These are phyloP conservation scores for Xerocomus brunneocitrinus DNA, from an alignment of 768 basidiomycete species.

Conservation along the genomic window DNA sequence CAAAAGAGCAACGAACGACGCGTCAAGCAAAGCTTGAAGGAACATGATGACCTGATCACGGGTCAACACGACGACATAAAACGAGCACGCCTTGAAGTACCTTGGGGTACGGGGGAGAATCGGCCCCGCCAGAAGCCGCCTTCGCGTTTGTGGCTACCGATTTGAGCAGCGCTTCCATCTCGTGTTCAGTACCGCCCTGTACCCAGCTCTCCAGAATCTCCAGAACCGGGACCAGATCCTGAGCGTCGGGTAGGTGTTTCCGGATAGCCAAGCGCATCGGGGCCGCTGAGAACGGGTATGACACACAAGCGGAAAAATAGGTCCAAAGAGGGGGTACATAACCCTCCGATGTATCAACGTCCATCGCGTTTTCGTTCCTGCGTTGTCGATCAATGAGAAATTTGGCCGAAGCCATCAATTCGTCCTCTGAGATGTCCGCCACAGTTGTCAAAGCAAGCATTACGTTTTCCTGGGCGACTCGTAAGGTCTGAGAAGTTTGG, in stretches of 20 bases:
- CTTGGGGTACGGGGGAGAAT: slow-evolving; percentile 29
- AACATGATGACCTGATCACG: slow-evolving; percentile 52
- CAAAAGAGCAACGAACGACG: slow-evolving; percentile 64
- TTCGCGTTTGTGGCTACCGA: slow-evolving; percentile 13
- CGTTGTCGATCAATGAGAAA: slow-evolving; percentile 40
- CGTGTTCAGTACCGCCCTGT: slow-evolving; percentile 24
- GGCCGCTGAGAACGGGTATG: slow-evolving; percentile 37
- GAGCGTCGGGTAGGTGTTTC: slow-evolving; percentile 36
- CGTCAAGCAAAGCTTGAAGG: slow-evolving; percentile 64
- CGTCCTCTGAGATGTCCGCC: slow-evolving; percentile 60
- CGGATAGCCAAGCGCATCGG: slow-evolving; percentile 43
- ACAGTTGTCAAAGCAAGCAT: slow-evolving; percentile 50
- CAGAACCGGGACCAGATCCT: slow-evolving; percentile 37
- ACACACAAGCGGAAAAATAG: slow-evolving; percentile 37
- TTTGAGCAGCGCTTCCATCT: slow-evolving; percentile 20
- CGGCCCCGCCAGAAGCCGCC: slow-evolving; percentile 13
- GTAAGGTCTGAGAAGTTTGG: not conserved
- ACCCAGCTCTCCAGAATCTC: slow-evolving; percentile 39
- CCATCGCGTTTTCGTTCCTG: slow-evolving; percentile 27
- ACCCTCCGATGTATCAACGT: slow-evolving; percentile 31
- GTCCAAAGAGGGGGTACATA: slow-evolving; percentile 33
- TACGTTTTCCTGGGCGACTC: slow-evolving; percentile 33
- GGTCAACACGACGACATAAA: slow-evolving; percentile 30
- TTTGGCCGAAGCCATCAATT: slow-evolving; percentile 52
- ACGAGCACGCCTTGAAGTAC: slow-evolving; percentile 36